phyloP scores from a whole-genome alignment of 2,329 filamentous ascomycete genomes.

The Stagonosporopsis vannaccii region DNA sequence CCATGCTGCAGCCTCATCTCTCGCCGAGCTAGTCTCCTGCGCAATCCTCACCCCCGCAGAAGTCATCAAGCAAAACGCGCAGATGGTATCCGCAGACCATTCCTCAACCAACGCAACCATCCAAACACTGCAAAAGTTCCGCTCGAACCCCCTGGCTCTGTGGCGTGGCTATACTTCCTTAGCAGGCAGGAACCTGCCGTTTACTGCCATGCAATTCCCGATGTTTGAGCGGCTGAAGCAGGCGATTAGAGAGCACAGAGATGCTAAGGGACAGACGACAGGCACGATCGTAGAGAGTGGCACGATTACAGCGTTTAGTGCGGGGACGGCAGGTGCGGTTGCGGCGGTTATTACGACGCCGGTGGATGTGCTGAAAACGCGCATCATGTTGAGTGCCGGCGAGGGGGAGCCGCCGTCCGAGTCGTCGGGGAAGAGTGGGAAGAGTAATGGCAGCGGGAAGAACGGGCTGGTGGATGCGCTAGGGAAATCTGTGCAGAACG shows the following conservation, averaged over 20 bases:
- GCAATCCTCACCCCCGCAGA: slow-evolving; percentile 87
- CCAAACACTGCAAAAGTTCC: slow-evolving; percentile 65
- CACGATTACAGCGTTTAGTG: slow-evolving; percentile 74
- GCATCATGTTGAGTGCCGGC: slow-evolving; percentile 75
- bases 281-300: slow-evolving; percentile 69
- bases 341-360: slow-evolving; percentile 86
- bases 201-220: slow-evolving; percentile 88
- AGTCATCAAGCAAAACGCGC: slow-evolving; percentile 92
- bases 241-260: slow-evolving; percentile 57
- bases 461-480: slow-evolving; percentile 50
- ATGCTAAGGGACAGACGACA: slow-evolving; percentile 46
- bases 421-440: background rate
- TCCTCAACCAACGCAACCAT: slow-evolving; percentile 58
- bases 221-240: slow-evolving; percentile 77
- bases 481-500: slow-evolving; percentile 46
- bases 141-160: slow-evolving; percentile 61
- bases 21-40: slow-evolving; percentile 84
- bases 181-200: slow-evolving; percentile 82
- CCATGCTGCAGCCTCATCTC: slow-evolving; percentile 75
- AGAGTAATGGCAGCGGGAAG: slow-evolving; percentile 5
- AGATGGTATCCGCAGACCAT: slow-evolving; percentile 67
- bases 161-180: slow-evolving; percentile 82
- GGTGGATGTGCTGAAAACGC: slow-evolving; percentile 87
- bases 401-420: slow-evolving; percentile 16
- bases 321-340: slow-evolving; percentile 75